Evolutionary conservation across 805 yeast genomes (phyloP), one percentile per base, ranked within the genome.

Genomic region (Candida sphagnicola): DNA sequence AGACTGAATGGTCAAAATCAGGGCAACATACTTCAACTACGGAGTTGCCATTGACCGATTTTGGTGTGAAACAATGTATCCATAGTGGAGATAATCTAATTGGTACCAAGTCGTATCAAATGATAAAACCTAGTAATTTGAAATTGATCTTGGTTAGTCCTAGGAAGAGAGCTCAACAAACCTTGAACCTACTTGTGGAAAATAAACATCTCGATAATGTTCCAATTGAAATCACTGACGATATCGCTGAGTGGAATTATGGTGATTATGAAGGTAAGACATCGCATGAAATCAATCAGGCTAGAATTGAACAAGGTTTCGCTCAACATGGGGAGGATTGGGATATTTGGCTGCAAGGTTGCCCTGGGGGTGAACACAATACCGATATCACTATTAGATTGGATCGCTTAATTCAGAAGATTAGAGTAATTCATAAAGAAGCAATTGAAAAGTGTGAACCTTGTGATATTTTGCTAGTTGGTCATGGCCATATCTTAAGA

Each of bases 1-100:
- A 90, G 66, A 90, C 98, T 2, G 95, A 82, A 60, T 90, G 98
- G 98, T 90, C 97, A 33, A 81, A 85, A 53, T 75, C 89, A 2
- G 98, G 98, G 18, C 95, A 87, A 58, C 83, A 86, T 64, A 91
- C 98, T 3, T 87, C 96, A 2, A 48, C 70, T 31, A 91, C 98
- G 1, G 97, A 91, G 50, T 56, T 91, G 13, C 79, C 80, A 8
- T 73, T 91, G 54, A 87, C 96, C 1, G 72, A 68, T 2, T 82
- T 77, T 49, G 98, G 97, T 35, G 85, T 78, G 11, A 67, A 67
- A 26, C 93, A 88, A 55, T 86, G 88, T 78, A 61, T 65, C 33
- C 75, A 75, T 24, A 85, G 95, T 16, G 96, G 96, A 5, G 61
- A 72, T 45, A 72, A 76, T 14, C 64, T 89, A 46, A 81, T 90